These are phyloP conservation scores for Grigorovia humatica DNA, from an alignment of 805 yeast species.

Conservation along the genomic window DNA sequence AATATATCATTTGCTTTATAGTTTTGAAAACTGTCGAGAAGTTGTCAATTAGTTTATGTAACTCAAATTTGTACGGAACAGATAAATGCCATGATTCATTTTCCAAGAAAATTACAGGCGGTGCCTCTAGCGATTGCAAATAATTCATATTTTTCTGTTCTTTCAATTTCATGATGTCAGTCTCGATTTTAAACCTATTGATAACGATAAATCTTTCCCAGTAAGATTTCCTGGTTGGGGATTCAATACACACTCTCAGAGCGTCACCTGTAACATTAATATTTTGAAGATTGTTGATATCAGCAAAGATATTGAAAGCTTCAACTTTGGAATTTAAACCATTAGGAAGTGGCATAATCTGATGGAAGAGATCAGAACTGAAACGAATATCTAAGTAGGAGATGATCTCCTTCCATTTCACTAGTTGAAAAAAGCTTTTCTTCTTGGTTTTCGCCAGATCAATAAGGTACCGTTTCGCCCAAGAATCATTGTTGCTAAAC, in stretches of 20 bases:
- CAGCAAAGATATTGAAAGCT: constrained; percentile 21
- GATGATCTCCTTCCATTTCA: constrained; percentile 16
- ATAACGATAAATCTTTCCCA: constrained; percentile 43
- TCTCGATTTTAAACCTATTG: constrained; percentile 25
- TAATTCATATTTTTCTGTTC: constrained; percentile 12
- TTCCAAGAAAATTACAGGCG: constrained; percentile 31
- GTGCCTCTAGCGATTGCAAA: not conserved
- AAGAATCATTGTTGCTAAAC: constrained; percentile 14
- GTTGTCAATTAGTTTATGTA: constrained; percentile 74
- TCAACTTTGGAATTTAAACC: constrained; percentile 42
- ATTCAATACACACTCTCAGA: constrained; percentile 39
- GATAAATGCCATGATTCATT: constrained; percentile 38
- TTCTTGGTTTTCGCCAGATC: constrained; percentile 12
- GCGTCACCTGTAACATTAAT: constrained; percentile 24
- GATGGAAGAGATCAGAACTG: constrained; percentile 15
- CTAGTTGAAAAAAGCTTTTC: constrained; percentile 7
- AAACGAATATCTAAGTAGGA: constrained; percentile 16
- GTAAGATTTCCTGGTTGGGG: constrained; percentile 36
- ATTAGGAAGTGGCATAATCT: constrained; percentile 34
- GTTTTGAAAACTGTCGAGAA: constrained; percentile 58
- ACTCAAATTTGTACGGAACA: constrained; percentile 65
- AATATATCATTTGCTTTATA: constrained; percentile 45
- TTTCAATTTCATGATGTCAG: constrained; percentile 25
- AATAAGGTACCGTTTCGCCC: constrained; percentile 21
- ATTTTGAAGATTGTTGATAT: constrained; percentile 14